These are phyloP conservation scores for Didymella pomorum DNA, from an alignment of 2,329 filamentous ascomycete genomes.

Conservation along the genomic window DNA sequence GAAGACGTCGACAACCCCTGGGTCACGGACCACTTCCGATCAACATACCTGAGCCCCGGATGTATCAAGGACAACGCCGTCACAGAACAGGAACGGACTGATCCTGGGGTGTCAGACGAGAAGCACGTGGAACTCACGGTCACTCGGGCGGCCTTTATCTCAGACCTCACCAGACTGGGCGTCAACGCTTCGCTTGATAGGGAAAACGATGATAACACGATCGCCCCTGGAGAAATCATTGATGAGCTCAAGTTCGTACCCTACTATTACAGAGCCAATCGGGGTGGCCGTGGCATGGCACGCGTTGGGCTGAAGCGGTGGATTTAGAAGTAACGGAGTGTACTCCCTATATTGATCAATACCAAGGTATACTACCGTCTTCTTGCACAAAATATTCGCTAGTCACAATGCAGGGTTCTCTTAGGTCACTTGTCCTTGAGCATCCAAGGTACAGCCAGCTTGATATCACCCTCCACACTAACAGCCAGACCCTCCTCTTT, in stretches of 20 bases:
- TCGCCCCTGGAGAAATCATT: not conserved
- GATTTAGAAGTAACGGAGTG: not conserved
- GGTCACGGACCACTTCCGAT: conserved; percentile 60
- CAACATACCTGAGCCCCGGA: not conserved
- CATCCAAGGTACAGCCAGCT: conserved; percentile 19
- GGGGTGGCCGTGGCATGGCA: conserved; percentile 4
- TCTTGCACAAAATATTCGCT: no score
- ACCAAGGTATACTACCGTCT: no score
- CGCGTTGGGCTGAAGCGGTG: conserved; percentile 3
- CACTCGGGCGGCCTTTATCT: no score
- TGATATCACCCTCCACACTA: conserved; percentile 28
- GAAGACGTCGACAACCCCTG: conserved; percentile 67
- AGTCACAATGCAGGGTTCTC: not conserved
- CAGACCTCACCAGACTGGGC: not conserved
- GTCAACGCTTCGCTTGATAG: not conserved
- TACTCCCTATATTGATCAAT: no score
- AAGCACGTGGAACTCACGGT: not conserved
- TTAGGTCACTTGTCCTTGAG: not conserved
- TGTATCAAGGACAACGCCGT: not conserved
- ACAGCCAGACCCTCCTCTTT: conserved; percentile 27
- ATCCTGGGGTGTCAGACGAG: not conserved
- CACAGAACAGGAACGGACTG: not conserved
- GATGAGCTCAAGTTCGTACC: conserved; percentile 4
- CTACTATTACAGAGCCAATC: conserved; percentile 8
- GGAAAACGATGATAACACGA: not conserved